phyloP scores from a whole-genome alignment of 2,329 filamentous ascomycete genomes.

The Aspergillus piperis region DNA sequence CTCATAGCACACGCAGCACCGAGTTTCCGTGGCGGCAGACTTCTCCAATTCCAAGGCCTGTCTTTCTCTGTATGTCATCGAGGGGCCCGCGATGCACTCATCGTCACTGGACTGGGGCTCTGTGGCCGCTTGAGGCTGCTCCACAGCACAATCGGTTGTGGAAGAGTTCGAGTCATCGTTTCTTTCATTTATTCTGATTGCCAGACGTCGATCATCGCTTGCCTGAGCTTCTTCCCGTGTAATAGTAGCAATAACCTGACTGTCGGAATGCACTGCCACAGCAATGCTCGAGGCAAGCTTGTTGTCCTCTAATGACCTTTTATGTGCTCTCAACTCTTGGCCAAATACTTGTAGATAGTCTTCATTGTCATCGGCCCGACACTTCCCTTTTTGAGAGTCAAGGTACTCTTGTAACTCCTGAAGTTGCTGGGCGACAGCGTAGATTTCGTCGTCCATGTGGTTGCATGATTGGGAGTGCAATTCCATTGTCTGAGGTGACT shows the following conservation, averaged over 20 bases:
- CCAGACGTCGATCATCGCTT: not conserved
- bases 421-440: not conserved
- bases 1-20: conserved; percentile 6
- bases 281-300: not conserved
- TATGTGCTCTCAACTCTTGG: too few relatives aligned
- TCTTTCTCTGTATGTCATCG: not conserved
- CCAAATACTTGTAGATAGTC: too few relatives aligned
- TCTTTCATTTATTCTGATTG: not conserved
- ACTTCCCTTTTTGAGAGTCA: not conserved
- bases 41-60: not conserved
- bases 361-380: not conserved
- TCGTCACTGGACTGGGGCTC: not conserved
- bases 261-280: not conserved
- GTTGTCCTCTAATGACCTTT: not conserved
- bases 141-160: not conserved
- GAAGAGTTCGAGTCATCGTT: not conserved
- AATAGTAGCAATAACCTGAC: not conserved
- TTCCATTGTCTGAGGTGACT: too few relatives aligned
- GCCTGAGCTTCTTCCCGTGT: not conserved
- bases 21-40: not conserved
- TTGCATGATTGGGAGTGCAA: too few relatives aligned
- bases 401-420: too few relatives aligned
- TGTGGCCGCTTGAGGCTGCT: not conserved
- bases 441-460: not conserved
- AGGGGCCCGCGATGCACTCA: not conserved